Percentiles rank a stretch among this genome's conserved stretches.
Conservation (phyloP, 352 stramenopile species). For the Nothophytophthora sp. region DNA sequence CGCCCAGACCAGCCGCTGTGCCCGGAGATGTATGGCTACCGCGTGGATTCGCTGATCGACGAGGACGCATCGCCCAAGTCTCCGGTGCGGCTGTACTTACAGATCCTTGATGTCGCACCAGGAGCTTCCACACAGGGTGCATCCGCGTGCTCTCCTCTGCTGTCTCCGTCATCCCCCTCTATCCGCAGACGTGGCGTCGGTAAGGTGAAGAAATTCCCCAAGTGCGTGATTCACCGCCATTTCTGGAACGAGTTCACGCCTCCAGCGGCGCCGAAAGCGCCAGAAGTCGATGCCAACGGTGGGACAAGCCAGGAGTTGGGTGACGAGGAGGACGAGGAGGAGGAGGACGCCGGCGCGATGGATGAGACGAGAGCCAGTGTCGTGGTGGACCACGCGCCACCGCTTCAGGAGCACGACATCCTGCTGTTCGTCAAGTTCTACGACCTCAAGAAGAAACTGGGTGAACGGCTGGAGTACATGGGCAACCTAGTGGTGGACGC, state of each 20-base stretch:
- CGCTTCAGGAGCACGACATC: constrained; percentile 49
- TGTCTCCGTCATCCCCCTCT: constrained; percentile 22
- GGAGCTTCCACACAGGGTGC: constrained; percentile 4
- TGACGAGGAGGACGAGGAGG: constrained; percentile 9
- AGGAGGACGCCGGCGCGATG: constrained; percentile 11
- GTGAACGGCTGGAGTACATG: constrained; percentile 75
- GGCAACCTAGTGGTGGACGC: constrained; percentile 77
- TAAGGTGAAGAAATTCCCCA: constrained; percentile 1
- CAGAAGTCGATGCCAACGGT: constrained; percentile 13
- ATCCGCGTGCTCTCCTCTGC: background rate
- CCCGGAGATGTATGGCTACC: constrained; percentile 37
- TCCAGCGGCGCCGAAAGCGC: constrained; percentile 24
- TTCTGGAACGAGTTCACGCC: constrained; percentile 66
- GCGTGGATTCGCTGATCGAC: constrained; percentile 69
- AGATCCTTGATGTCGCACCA: constrained; percentile 45
- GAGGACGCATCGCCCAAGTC: constrained; percentile 69
- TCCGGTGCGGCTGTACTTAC: constrained; percentile 72
- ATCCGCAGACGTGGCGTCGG: constrained; percentile 1
- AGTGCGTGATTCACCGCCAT: constrained; percentile 42
- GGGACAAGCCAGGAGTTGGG: constrained; percentile 20
- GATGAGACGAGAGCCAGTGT: constrained; percentile 8
- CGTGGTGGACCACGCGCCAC: constrained; percentile 9
- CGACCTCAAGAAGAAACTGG: constrained; percentile 56
- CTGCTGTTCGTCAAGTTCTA: constrained; percentile 89
- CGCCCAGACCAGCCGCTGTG: constrained; percentile 66